Evolutionary conservation across 768 basidiomycete species (phyloP).

Genomic region (Amyloporia xantha): DNA sequence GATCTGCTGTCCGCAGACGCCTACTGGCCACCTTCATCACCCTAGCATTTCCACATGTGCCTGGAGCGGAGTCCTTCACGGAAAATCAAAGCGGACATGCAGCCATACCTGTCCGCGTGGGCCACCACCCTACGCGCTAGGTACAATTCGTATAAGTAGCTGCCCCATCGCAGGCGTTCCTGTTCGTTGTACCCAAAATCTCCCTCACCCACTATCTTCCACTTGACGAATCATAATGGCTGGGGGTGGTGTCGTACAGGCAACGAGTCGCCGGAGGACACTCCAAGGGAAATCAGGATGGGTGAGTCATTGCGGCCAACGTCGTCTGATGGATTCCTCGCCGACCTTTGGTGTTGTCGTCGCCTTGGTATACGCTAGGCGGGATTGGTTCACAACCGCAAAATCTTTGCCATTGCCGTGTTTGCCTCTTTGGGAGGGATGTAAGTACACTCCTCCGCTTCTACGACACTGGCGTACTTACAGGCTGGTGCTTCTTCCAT

Average conservation of each 20-base stretch:
- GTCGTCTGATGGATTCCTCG: too few relatives aligned
- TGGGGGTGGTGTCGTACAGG: constrained; percentile 32
- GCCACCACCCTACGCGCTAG: neutral
- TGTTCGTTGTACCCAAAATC: neutral
- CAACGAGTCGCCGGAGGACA: constrained; percentile 40
- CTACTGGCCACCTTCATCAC: too few relatives aligned
- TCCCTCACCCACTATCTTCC: neutral
- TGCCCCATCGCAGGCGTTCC: constrained; percentile 36
- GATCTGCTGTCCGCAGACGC: too few relatives aligned
- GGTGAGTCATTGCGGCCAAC: constrained; percentile 30
- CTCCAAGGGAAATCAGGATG: constrained; percentile 64
- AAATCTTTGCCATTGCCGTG: constrained; percentile 59
- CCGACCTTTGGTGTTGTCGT: too few relatives aligned
- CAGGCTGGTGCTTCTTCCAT: constrained; percentile 2
- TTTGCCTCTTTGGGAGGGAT: constrained; percentile 79
- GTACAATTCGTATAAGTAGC: constrained; percentile 2
- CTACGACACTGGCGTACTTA: neutral
- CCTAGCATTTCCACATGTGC: neutral
- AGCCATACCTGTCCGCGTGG: neutral
- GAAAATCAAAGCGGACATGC: neutral
- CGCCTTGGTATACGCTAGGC: too few relatives aligned
- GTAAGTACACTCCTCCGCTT: constrained; percentile 32
- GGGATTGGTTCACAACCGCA: constrained; percentile 60
- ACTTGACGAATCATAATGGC: constrained; percentile 30
- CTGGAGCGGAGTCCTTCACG: neutral